Conservation (phyloP, 106 monocot genomes). For the Dioscorea dumetorum region DNA sequence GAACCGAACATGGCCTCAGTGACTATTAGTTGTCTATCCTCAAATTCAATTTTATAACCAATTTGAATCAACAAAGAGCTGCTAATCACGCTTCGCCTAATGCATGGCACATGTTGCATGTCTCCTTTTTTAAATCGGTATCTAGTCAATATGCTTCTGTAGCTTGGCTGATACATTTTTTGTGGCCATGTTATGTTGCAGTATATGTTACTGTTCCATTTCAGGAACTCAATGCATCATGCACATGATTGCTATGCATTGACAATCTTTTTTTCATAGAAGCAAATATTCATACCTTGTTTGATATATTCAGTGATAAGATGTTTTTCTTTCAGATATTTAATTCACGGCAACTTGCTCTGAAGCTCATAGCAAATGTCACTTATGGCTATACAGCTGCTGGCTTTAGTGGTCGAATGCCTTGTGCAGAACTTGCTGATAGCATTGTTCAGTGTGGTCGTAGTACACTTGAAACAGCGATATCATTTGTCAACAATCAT, state of each 20-base stretch:
- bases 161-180: no score
- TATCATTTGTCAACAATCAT: constrained; percentile 70
- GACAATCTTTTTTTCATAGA: background rate
- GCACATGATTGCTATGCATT: background rate
- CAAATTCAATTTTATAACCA: no score
- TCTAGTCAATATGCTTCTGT: no score
- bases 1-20: no score
- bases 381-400: constrained; percentile 99
- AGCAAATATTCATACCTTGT: background rate
- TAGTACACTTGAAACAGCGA: constrained; percentile 86
- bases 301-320: background rate
- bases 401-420: constrained; percentile 98
- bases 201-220: background rate
- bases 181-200: no score
- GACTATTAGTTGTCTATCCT: no score
- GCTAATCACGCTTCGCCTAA: no score
- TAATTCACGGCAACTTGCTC: constrained; percentile 92
- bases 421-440: constrained; percentile 96
- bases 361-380: constrained; percentile 97
- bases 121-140: no score
- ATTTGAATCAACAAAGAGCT: no score
- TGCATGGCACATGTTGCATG: no score
- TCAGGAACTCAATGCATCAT: background rate
- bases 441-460: constrained; percentile 98
- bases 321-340: constrained; percentile 48